phyloP scores from a whole-genome alignment of 768 basidiomycete genomes.

The Boletus edulis region DNA sequence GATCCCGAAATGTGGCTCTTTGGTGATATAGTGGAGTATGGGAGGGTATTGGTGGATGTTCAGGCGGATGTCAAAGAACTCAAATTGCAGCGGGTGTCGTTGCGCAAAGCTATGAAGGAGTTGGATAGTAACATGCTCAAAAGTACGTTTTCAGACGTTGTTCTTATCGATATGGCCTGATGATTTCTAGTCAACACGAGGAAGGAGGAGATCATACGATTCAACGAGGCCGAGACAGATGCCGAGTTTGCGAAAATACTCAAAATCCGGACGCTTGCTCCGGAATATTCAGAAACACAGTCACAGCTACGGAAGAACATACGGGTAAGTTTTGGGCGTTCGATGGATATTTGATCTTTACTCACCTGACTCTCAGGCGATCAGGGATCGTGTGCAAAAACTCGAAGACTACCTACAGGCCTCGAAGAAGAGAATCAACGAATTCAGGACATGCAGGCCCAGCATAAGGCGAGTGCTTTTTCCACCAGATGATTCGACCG shows the following conservation, averaged over 20 bases:
- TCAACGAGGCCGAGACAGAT: slow-evolving; percentile 75
- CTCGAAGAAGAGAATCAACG: slow-evolving; percentile 66
- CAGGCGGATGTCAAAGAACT: slow-evolving; percentile 52
- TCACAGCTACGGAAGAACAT: slow-evolving; percentile 68
- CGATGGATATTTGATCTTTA: neutral
- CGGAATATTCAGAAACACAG: slow-evolving; percentile 86
- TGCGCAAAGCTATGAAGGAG: slow-evolving; percentile 47
- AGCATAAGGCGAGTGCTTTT: slow-evolving; percentile 52
- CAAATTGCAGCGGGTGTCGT: slow-evolving; percentile 40
- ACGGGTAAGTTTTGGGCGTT: slow-evolving; percentile 46
- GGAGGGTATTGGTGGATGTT: slow-evolving; percentile 33
- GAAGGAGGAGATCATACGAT: slow-evolving; percentile 79
- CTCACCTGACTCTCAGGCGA: slow-evolving; percentile 42
- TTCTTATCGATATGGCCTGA: neutral
- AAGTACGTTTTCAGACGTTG: slow-evolving; percentile 38
- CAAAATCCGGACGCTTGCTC: slow-evolving; percentile 73
- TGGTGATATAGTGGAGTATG: slow-evolving; percentile 52
- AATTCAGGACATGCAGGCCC: slow-evolving; percentile 60
- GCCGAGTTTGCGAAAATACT: slow-evolving; percentile 76
- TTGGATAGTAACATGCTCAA: slow-evolving; percentile 66
- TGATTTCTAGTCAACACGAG: slow-evolving; percentile 64
- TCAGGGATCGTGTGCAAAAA: slow-evolving; percentile 72
- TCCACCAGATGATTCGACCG: neutral
- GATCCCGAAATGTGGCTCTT: slow-evolving; percentile 52
- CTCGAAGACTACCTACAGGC: slow-evolving; percentile 71